Evolutionary conservation across 2,329 filamentous ascomycete genomes (phyloP), one percentile per base, ranked within the genome.

Genomic region (Fusarium foetens): DNA sequence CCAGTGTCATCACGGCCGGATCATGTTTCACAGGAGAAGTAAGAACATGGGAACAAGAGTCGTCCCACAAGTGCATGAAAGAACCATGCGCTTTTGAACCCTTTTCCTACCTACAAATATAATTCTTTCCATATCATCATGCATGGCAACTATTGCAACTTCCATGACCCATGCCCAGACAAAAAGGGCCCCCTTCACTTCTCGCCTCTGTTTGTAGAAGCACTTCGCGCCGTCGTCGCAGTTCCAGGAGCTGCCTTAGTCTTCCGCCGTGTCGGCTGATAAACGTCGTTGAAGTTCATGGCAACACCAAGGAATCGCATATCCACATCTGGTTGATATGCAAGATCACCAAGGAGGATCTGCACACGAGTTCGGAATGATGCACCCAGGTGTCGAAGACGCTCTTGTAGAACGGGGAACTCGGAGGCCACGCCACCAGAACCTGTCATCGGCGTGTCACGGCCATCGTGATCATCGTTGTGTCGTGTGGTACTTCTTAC

Each of bases 251-350:
- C 70, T 9, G 76, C 57, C 81, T 84, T 86, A 65, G 87, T 83
- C 82, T 91, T 90, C 80, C 91, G 88, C 76, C 91, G 87, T 48
- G 91, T 89, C 19, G 94, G 93, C 81, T 93, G 89, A 81, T 98
- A 98, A 31, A 97, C 93, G 80, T 98, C 95, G 82, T 99, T 99
- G 83, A 98, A 99, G 83, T 98, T 99, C 94, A 99, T 98, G 43
- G 96, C 93, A 51, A 98, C 94, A 42, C 94, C 96, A 73, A 99
- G 84, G 85, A 98, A 98, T 60, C 95, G 88, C 91, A 99, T 94
- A 81, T 99, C 96, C 57, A 95, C 91, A 80, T 99, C 96, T 2
- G 94, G 92, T 82, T 98, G 95, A 82, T 97, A 95, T 13, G 94
- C 93, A 71, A 99, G 82, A 80, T 99, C 97, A 19, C 96, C 94